Conservation (phyloP, 1,284 basidiomycete genomes). For the Agaricales sp. region DNA sequence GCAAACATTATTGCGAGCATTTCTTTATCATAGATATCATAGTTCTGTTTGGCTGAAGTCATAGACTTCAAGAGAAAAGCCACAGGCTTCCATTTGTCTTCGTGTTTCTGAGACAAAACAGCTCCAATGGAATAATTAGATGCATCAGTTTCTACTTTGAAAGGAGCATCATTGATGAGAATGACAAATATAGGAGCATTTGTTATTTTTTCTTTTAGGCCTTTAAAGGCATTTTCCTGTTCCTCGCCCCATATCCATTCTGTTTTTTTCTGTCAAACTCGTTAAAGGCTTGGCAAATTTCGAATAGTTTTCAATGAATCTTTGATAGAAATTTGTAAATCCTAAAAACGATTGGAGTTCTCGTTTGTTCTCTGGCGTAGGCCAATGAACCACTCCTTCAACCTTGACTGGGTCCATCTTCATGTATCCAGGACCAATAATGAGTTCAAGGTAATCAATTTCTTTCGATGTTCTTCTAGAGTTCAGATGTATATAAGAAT, state of each 20-base stretch:
- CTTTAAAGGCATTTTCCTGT: conserved; percentile 16
- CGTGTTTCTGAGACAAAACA: conserved; percentile 9
- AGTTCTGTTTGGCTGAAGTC: conserved; percentile 22
- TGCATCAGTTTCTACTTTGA: conserved; percentile 13
- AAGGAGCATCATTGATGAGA: not conserved
- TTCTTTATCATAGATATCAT: no score
- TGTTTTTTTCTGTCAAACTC: no score
- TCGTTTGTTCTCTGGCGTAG: conserved; percentile 3
- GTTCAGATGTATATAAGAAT: not conserved
- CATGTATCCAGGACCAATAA: not conserved
- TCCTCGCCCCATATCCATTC: conserved; percentile 14
- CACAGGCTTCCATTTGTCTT: conserved; percentile 6
- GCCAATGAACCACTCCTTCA: conserved; percentile 7
- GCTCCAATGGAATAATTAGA: conserved; percentile 6
- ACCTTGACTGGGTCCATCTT: conserved; percentile 5
- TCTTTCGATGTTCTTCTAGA: not conserved
- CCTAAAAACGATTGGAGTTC: conserved; percentile 11
- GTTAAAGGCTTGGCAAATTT: conserved; percentile 4
- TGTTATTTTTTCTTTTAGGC: conserved; percentile 13
- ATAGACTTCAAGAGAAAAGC: conserved; percentile 22
- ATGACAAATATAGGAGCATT: conserved; percentile 14
- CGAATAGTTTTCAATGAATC: conserved; percentile 7
- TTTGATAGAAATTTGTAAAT: no score
- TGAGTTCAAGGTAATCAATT: not conserved
- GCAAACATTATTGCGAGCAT: conserved; percentile 17